A percentile compares a stretch with the other conserved stretches of the same genome.
Evolutionary conservation across 2,329 filamentous ascomycete species (phyloP).

Genomic region (Sphaerulina populicola): DNA sequence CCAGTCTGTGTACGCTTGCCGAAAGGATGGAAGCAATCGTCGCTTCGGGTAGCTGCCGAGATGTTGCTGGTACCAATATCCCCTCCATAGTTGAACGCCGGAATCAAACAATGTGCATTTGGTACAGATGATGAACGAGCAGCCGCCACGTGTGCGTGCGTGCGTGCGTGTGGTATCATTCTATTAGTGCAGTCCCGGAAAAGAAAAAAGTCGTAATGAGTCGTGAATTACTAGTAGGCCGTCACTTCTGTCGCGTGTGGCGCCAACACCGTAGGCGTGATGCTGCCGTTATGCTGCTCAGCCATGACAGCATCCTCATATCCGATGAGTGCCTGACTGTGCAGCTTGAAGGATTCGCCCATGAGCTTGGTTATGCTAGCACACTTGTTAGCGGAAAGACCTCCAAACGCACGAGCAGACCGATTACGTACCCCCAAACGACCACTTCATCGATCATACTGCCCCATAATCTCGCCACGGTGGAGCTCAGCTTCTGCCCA

Average conservation of each 20-base stretch:
- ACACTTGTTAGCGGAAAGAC: constrained; percentile 31
- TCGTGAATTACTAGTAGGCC: constrained; percentile 27
- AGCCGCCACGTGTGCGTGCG: constrained; percentile 14
- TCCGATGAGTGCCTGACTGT: constrained; percentile 86
- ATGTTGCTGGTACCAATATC: constrained; percentile 8
- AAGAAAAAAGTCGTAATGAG: constrained; percentile 16
- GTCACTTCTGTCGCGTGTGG: constrained; percentile 28
- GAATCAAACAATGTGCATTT: constrained; percentile 5
- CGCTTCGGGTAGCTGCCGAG: background rate
- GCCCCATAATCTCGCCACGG: constrained; percentile 89
- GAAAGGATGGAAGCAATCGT: background rate
- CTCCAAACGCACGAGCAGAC: no score
- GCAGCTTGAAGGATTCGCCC: constrained; percentile 95
- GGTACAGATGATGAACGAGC: constrained; percentile 8
- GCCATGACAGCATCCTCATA: constrained; percentile 71
- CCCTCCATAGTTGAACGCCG: constrained; percentile 5
- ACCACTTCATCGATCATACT: constrained; percentile 98
- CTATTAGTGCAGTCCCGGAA: constrained; percentile 12
- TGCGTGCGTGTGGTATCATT: constrained; percentile 14
- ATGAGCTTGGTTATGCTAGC: constrained; percentile 81
- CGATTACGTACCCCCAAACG: constrained; percentile 83
- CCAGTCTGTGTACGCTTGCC: background rate
- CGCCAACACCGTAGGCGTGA: constrained; percentile 20
- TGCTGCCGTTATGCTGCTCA: constrained; percentile 27
- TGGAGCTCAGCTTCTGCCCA: constrained; percentile 81